Percentiles rank a stretch among this genome's conserved stretches.
These are phyloP conservation scores for Brassica hybrid DNA, from an alignment of 441 rosid species.

Conservation along the genomic window DNA sequence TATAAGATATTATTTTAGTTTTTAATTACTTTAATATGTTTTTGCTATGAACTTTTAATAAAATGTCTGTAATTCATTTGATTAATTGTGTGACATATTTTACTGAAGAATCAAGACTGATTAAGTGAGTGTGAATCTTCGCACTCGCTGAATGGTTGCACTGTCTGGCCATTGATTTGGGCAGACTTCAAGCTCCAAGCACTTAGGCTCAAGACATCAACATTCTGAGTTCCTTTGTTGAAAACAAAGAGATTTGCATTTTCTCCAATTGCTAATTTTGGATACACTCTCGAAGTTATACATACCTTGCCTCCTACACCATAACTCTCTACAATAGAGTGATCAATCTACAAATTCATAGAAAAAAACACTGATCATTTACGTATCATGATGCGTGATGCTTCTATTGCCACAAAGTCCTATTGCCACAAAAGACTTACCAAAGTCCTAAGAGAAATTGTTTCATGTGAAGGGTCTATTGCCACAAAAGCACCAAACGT, in stretches of 20 bases:
- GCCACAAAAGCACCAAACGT: conserved; percentile 54
- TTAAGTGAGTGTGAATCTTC: conserved; percentile 25
- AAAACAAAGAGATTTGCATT: conserved; percentile 58
- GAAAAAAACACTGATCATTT: conserved; percentile 8
- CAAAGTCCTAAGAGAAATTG: conserved; percentile 51
- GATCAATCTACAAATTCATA: conserved; percentile 58
- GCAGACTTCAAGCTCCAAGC: conserved; percentile 81
- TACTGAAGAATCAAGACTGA: conserved; percentile 14
- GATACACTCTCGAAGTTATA: conserved; percentile 79
- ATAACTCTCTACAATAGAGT: conserved; percentile 76
- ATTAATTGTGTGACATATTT: too few species aligned
- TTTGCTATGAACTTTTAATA: too few species aligned
- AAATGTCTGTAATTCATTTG: too few species aligned
- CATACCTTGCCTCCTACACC: conserved; percentile 66
- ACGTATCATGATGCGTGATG: not conserved
- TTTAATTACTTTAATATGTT: too few species aligned
- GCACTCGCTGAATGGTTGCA: not conserved
- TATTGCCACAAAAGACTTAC: conserved; percentile 49
- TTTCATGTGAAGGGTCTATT: conserved; percentile 45
- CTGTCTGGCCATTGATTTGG: conserved; percentile 38
- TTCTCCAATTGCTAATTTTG: conserved; percentile 49
- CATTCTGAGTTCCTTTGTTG: conserved; percentile 60
- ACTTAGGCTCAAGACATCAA: conserved; percentile 45
- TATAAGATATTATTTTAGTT: too few species aligned
- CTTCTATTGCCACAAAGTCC: conserved; percentile 41